A percentile compares a stretch with the other conserved stretches of the same genome.
phyloP scores from a whole-genome alignment of 257 asterid species.

The Mitragyna speciosa region DNA sequence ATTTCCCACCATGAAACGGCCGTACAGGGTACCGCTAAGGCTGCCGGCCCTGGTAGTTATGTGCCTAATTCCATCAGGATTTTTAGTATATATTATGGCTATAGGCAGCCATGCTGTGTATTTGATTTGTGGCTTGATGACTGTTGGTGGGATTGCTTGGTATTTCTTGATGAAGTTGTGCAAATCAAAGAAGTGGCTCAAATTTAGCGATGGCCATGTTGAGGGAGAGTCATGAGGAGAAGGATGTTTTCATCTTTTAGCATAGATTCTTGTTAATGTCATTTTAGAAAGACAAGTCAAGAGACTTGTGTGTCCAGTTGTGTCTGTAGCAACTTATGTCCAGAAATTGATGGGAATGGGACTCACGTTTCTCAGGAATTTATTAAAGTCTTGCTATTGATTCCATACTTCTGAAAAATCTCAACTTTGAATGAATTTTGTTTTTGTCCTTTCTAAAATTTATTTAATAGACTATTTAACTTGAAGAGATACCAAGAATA shows the following conservation, averaged over 20 bases:
- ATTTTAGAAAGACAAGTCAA: background rate
- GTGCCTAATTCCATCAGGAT: conserved; percentile 59
- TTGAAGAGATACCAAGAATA: background rate
- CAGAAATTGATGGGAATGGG: background rate
- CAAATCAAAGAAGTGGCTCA: conserved; percentile 43
- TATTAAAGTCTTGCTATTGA: background rate
- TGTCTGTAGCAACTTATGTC: background rate
- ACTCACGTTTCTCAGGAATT: too few species aligned
- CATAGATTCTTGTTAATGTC: background rate
- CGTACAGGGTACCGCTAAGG: conserved; percentile 51
- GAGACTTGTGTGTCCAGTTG: too few species aligned
- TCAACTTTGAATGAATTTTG: background rate
- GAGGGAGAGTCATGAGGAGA: background rate
- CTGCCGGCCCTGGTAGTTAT: conserved; percentile 43
- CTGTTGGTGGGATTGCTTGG: conserved; percentile 48
- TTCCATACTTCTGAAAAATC: too few species aligned
- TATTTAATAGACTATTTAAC: background rate
- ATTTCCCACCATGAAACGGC: conserved; percentile 36
- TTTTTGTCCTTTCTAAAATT: background rate
- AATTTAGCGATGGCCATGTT: conserved; percentile 22
- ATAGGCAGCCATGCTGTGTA: conserved; percentile 53
- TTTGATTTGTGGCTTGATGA: conserved; percentile 52
- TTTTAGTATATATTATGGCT: conserved; percentile 53
- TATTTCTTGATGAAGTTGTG: conserved; percentile 51
- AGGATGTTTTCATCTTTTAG: background rate